Evolutionary conservation across 768 basidiomycete genomes (phyloP), one percentile per base, ranked within the genome.

Genomic region (Tulasnella calospora): DNA sequence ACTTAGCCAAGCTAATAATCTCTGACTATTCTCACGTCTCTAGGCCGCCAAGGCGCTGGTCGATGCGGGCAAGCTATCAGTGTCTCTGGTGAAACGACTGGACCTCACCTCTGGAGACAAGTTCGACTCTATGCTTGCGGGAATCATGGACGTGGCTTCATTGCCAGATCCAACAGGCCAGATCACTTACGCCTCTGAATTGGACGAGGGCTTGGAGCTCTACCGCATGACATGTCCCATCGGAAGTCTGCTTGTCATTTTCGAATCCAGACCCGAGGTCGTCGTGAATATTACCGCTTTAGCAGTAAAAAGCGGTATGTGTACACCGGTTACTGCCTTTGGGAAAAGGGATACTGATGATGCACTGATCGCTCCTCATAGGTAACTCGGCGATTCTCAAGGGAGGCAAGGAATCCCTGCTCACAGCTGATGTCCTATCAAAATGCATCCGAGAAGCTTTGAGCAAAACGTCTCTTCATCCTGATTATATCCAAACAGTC

Each of bases 351-450:
- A 6, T n/a, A n/a, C n/a, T n/a, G 30, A 12, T 46, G 47, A 71
- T 71, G 61, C 0, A 67, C 61, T 44, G 36, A 17, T 67, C 21
- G 13, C 17, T 74, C n/a, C 9, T 40, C 70, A 8, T 81, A 98
- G 97, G 97, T 1, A 99, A 99, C 83, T 92, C 96, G 30, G 97
- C 96, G 12, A 99, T 99, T 78, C 86, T 99, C 40, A 99, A 99
- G 85, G 97, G 98, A 13, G 98, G 98, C 8, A 98, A 97, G 83
- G 98, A 99, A 83, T 98, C 97, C 5, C 89, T 89, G 71, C 86
- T 90, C 78, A 98, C 98, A 1, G 89, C 95, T 3, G 84, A 87
- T 7, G 86, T 95, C 36, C 89, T 99, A 44, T 89, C 95, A 1
- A 86, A 89, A 80, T 90, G 94, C 70, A 98, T 99, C 81, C 89